These are phyloP conservation scores for Clonostachys rhizophaga DNA, from an alignment of 2,329 filamentous ascomycete species.

Conservation along the genomic window DNA sequence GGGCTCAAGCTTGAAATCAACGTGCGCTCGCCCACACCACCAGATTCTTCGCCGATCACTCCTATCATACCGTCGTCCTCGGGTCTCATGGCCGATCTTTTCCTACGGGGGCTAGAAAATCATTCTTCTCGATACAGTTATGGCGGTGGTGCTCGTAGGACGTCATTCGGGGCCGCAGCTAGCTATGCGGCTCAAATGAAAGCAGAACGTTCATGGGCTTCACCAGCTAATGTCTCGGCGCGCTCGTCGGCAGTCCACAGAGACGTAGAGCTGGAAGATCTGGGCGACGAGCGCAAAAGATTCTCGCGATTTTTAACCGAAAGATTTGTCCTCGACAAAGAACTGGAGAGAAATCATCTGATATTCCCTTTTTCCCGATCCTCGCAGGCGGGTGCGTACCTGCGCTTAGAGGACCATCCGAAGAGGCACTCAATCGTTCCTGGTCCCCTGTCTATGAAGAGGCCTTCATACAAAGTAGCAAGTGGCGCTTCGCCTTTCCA, in stretches of 20 bases:
- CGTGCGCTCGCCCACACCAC: neutral
- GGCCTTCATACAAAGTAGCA: too few species aligned
- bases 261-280: constrained; percentile 1
- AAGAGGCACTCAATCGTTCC: too few species aligned
- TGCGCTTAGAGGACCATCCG: too few species aligned
- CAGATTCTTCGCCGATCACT: neutral
- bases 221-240: neutral
- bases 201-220: constrained; percentile 12
- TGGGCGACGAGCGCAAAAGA: constrained; percentile 1
- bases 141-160: constrained; percentile 6
- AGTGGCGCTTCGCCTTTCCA: too few species aligned
- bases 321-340: too few species aligned
- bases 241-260: neutral
- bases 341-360: too few species aligned
- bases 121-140: constrained; percentile 4
- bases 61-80: neutral
- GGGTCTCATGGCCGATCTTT: constrained; percentile 4
- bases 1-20: neutral
- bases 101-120: constrained; percentile 11
- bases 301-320: constrained; percentile 3
- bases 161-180: constrained; percentile 12
- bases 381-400: too few species aligned
- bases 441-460: too few species aligned
- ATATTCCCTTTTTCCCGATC: too few species aligned
- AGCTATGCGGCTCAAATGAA: constrained; percentile 10